Evolutionary conservation across 768 basidiomycete species (phyloP), one percentile per base, ranked within the genome.

Genomic region (Pleurotus platypus): DNA sequence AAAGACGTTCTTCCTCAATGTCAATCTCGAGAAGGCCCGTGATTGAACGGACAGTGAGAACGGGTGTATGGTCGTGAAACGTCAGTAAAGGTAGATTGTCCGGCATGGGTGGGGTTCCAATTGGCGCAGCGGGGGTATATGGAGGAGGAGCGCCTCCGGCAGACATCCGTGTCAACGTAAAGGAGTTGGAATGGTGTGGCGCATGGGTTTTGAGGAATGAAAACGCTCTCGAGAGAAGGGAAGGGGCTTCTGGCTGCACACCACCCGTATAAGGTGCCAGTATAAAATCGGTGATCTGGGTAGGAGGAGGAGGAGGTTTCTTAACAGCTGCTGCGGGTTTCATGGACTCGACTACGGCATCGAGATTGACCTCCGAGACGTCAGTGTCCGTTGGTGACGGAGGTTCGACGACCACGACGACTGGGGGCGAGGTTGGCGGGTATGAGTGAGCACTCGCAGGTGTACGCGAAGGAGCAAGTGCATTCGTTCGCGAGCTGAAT

Each of bases 31-130:
- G 70, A 35, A 83, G 54, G 4, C 90, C 90, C 0, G 78, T 83
- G 5, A 81, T 70, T 0, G 84, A 81, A 2, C 77, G 70, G 15
- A 86, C 75, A 1, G 82, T 83, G 57, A 85, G 74, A 4, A 88
- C 68, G 0, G 90, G 86, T 2, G 90, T 92, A 37, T 73, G 82
- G 65, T 92, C 90, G 56, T 85, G 82, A 68, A 89, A 92, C 0
- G 78, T 78, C 12, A 90, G 72, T 12, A 92, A 69, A 3, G 85
- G 79, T 9, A 16, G 15, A 45, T n/a, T 45, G 20, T 45, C 58
- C 58, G 7, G 63, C 59, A 27, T 2, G 63, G 58, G 4, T 61
- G 59, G 5, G 53, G 53, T 9, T 22, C n/a, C 20, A n/a, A 40
- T 37, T 7, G 50, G 62, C 37, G 53, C 56, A 30, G 39, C 66